Conservation (phyloP, 495 filamentous ascomycete species). For the Penicillium mononematosum region DNA sequence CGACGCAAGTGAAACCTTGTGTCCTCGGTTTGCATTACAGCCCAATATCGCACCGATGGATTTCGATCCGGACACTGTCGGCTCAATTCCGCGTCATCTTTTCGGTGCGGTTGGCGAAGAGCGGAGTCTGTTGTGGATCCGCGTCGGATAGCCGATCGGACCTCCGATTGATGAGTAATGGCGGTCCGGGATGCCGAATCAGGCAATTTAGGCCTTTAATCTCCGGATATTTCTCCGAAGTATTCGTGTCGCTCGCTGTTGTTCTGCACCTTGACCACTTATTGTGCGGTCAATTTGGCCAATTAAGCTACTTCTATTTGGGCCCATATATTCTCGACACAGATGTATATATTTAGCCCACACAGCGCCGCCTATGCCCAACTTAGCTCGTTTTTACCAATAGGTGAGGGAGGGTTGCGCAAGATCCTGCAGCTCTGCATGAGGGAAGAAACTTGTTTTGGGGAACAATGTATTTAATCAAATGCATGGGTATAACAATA, state of each 20-base stretch:
- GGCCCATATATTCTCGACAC: too few relatives aligned
- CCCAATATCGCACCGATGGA: slow-evolving; percentile 19
- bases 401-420: neutral
- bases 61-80: slow-evolving; percentile 11
- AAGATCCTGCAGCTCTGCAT: neutral
- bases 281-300: too few relatives aligned
- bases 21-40: slow-evolving; percentile 9
- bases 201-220: neutral
- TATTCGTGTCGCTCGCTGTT: neutral
- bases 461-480: neutral
- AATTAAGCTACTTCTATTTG: too few relatives aligned
- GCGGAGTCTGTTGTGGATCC: slow-evolving; percentile 16
- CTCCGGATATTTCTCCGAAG: slow-evolving; percentile 1
- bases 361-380: too few relatives aligned
- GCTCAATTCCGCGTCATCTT: slow-evolving; percentile 23
- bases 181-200: neutral
- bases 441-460: neutral
- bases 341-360: too few relatives aligned
- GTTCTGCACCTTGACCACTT: too few relatives aligned
- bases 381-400: neutral
- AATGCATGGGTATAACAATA: neutral
- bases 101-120: slow-evolving; percentile 17
- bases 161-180: slow-evolving; percentile 10
- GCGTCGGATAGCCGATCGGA: slow-evolving; percentile 31
- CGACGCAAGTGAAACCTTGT: slow-evolving; percentile 17